Evolutionary conservation across 2,329 filamentous ascomycete genomes (phyloP).

Genomic region (Chaetomium sp.): DNA sequence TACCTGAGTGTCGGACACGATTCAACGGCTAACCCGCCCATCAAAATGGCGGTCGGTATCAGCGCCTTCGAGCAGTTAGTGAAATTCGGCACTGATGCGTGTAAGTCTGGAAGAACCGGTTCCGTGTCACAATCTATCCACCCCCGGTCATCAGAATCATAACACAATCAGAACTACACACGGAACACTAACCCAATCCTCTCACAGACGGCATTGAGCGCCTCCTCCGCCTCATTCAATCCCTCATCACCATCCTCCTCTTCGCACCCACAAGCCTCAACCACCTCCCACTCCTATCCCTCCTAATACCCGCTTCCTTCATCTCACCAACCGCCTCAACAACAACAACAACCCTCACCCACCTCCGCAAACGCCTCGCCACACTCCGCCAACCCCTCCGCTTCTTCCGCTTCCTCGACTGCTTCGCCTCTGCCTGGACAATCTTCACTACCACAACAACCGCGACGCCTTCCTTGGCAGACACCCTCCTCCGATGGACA

Average conservation of each 20-base stretch:
- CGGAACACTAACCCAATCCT: not conserved
- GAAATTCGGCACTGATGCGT: constrained; percentile 29
- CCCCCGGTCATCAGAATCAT: not conserved
- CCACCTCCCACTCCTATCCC: not conserved
- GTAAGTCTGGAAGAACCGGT: not conserved
- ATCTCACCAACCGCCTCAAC: constrained; percentile 22
- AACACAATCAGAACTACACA: not conserved
- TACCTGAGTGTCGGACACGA: no score
- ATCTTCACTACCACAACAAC: constrained; percentile 20
- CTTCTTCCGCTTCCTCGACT: constrained; percentile 60
- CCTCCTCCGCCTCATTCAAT: constrained; percentile 45
- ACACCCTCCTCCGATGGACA: constrained; percentile 33
- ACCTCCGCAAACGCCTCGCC: constrained; percentile 38
- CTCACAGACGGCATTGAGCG: constrained; percentile 55
- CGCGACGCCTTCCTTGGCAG: constrained; percentile 7
- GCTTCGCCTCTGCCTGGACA: constrained; percentile 46
- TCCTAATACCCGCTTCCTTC: not conserved
- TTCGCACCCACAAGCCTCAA: constrained; percentile 20
- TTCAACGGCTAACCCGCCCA: no score
- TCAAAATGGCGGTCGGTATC: constrained; percentile 1
- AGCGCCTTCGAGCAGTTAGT: constrained; percentile 32
- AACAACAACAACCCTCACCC: constrained; percentile 25
- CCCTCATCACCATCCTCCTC: constrained; percentile 36
- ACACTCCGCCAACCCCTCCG: constrained; percentile 57
- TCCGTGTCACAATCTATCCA: not conserved